phyloP scores from a whole-genome alignment of 2,329 filamentous ascomycete genomes.

The Pseudonectria foliicola region DNA sequence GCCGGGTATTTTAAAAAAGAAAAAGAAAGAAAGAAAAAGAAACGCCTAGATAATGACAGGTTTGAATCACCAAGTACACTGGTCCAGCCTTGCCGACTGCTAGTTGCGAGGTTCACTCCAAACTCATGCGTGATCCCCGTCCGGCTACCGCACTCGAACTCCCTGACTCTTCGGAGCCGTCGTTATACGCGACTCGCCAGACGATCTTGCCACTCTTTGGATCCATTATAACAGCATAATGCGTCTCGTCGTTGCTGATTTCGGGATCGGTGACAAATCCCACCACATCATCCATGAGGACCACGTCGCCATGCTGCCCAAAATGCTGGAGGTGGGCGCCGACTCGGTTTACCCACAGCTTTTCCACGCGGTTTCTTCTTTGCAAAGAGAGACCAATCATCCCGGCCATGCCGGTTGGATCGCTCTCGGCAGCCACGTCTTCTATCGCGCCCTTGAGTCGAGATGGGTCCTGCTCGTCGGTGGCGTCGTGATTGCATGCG shows the following conservation, averaged over 20 bases:
- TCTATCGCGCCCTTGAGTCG: conserved; percentile 6
- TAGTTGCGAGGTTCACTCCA: too few species aligned
- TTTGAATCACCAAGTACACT: too few species aligned
- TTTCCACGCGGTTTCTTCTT: conserved; percentile 16
- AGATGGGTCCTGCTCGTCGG: conserved; percentile 15
- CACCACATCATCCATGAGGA: conserved; percentile 17
- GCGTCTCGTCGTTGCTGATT: conserved; percentile 24
- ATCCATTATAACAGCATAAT: conserved; percentile 36
- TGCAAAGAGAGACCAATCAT: conserved; percentile 16
- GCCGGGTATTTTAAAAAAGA: too few species aligned
- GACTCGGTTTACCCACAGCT: conserved; percentile 10
- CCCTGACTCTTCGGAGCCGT: conserved; percentile 3
- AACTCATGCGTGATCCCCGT: too few species aligned
- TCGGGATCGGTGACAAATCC: conserved; percentile 16
- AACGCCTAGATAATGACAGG: too few species aligned
- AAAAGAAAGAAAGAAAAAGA: too few species aligned
- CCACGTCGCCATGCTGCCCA: not conserved
- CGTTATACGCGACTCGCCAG: conserved; percentile 25
- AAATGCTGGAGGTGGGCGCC: not conserved
- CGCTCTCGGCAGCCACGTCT: conserved; percentile 1
- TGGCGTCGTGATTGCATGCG: conserved; percentile 21
- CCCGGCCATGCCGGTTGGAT: conserved; percentile 16
- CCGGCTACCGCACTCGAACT: too few species aligned
- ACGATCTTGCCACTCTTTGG: conserved; percentile 37
- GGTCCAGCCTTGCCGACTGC: too few species aligned